Percentiles rank a stretch among this genome's conserved stretches.
These are phyloP conservation scores for Ajuga chamaepitys DNA, from an alignment of 257 asterid genomes.

Conservation along the genomic window DNA sequence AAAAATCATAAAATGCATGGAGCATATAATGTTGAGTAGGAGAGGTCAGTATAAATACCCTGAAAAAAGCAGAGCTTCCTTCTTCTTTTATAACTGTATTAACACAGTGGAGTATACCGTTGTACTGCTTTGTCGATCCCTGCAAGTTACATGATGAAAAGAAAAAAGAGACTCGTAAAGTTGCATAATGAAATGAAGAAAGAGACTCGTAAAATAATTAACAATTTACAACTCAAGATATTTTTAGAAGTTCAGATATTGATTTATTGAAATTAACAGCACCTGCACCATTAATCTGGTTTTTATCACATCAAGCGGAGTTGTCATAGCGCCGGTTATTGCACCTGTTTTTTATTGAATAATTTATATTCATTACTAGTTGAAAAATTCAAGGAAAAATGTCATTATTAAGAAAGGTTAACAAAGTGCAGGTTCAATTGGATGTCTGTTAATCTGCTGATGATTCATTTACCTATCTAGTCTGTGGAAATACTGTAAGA, in stretches of 20 bases:
- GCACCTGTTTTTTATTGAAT: slow-evolving; percentile 40
- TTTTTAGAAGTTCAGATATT: too few species aligned
- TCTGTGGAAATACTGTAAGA: too few species aligned
- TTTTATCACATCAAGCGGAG: slow-evolving; percentile 67
- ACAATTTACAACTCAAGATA: not conserved
- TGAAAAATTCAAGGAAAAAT: too few species aligned
- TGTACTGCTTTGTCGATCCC: slow-evolving; percentile 60
- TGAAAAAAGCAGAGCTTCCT: slow-evolving; percentile 47
- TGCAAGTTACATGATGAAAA: slow-evolving; percentile 12
- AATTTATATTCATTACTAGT: too few species aligned
- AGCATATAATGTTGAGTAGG: not conserved
- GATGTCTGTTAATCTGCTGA: too few species aligned
- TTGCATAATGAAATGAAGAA: not conserved
- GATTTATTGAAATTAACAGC: not conserved
- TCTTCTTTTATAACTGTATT: slow-evolving; percentile 44
- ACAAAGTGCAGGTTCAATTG: too few species aligned
- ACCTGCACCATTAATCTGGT: slow-evolving; percentile 76
- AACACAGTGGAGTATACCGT: slow-evolving; percentile 45
- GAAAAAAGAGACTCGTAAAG: not conserved
- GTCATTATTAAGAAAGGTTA: too few species aligned
- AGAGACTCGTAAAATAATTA: not conserved
- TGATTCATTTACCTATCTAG: too few species aligned
- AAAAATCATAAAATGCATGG: too few species aligned
- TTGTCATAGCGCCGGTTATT: slow-evolving; percentile 59
- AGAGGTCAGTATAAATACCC: slow-evolving; percentile 30